Evolutionary conservation across 352 stramenopile genomes (phyloP), one percentile per base, ranked within the genome.

Genomic region (Phytophthora vignae): DNA sequence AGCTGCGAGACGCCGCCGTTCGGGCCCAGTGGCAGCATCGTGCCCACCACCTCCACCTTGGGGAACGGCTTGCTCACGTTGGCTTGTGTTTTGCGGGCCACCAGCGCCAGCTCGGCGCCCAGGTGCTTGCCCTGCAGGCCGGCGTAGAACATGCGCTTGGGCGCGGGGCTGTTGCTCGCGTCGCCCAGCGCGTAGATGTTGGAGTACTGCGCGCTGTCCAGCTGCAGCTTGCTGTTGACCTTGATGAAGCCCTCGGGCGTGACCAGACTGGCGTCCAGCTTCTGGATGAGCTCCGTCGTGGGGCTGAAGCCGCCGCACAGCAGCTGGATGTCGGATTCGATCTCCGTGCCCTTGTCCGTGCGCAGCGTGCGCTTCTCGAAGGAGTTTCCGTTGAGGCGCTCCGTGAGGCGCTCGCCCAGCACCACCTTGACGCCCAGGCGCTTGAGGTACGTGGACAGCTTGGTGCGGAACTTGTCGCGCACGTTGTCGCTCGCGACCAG

Each of bases 101-200:
- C 74, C 1, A 64, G 54, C n/a, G 69, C 74, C 27, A 89, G 59
- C 59, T 85, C 72, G 2, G 33, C 64, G 15, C 67, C 81, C 11
- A 89, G 64, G 72, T 84, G 74, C 48, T 78, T 79, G 53, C 64
- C 81, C 64, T 90, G 80, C 46, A 76, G 59, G 40, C 64, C 71
- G 10, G 77, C 83, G 69, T 61, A 83, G 69, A 77, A 81, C 48
- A 67, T 73, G 11, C 79, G 54, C 71, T 88, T 89, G 8, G 81
- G 79, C 25, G 75, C 82, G 38, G 69, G 46, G 60, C 83, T 80
- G 74, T 85, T 88, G 61, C 55, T 82, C 8, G 68, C 73, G 64
- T 90, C 81, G 54, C 80, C 83, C n/a, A 88, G 58, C 40, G 73
- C 78, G 58, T 85, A 90, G 25, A 90, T 79, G 66, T 88, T 79